A percentile compares a stretch with the other conserved stretches of the same genome.
Evolutionary conservation across 2,329 filamentous ascomycete genomes (phyloP).

Genomic region (Beauveria sp.): DNA sequence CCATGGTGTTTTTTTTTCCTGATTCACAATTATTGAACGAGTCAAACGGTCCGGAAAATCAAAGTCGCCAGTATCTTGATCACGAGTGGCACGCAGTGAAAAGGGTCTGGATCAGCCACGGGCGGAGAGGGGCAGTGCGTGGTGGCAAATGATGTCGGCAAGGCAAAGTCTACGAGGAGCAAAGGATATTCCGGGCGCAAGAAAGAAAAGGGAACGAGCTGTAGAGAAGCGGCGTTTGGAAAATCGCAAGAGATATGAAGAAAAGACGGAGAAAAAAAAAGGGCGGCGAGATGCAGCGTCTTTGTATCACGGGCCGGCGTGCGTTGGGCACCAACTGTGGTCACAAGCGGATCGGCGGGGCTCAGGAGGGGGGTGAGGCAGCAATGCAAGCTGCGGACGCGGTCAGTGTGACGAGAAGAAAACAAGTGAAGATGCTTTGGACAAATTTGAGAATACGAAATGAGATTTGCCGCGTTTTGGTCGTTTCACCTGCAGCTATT

Average conservation of each 20-base stretch:
- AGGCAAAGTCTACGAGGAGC: constrained; percentile 5
- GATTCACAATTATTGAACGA: not conserved
- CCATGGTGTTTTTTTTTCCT: not conserved
- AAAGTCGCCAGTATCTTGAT: not conserved
- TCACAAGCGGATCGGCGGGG: constrained; percentile 10
- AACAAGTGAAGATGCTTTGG: not conserved
- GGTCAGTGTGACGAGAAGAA: not conserved
- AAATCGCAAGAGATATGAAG: not conserved
- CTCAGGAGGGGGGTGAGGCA: constrained; percentile 9
- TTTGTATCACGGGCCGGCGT: constrained; percentile 9
- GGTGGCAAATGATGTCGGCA: not conserved
- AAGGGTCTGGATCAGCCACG: not conserved
- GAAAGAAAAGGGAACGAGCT: not conserved
- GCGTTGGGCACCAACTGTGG: constrained; percentile 10
- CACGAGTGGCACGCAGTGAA: not conserved
- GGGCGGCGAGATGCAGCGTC: not conserved
- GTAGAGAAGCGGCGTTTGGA: not conserved
- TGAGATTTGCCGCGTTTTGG: not conserved
- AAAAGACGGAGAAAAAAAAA: not conserved
- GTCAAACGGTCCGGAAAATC: not conserved
- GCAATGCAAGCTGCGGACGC: not conserved
- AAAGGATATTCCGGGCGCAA: not conserved
- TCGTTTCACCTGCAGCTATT: not conserved
- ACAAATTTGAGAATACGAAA: not conserved
- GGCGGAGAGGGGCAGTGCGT: not conserved